Percentiles rank a stretch among this genome's conserved stretches.
Conservation (phyloP, 2,329 filamentous ascomycete genomes). For the Fusarium chlamydosporum region DNA sequence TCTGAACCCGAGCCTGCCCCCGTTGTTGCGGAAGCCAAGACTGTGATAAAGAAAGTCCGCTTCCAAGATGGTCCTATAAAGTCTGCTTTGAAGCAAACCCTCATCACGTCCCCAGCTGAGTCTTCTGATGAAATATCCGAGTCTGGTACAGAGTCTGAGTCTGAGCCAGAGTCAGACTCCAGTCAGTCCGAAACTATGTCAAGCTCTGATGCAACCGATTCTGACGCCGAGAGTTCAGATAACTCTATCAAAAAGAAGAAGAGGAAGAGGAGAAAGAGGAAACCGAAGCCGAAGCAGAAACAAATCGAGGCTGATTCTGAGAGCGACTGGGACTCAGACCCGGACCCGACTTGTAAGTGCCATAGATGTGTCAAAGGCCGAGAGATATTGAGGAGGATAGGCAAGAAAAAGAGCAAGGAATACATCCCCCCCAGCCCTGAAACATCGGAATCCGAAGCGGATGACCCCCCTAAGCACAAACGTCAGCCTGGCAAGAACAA, state of each 20-base stretch:
- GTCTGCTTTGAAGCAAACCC: slow-evolving; percentile 46
- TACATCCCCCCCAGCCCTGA: slow-evolving; percentile 19
- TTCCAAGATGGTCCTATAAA: slow-evolving; percentile 55
- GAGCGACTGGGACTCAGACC: slow-evolving; percentile 53
- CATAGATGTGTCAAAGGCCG: slow-evolving; percentile 45
- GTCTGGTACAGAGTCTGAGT: slow-evolving; percentile 34
- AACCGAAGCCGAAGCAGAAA: slow-evolving; percentile 18
- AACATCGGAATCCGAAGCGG: slow-evolving; percentile 45
- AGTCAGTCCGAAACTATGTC: slow-evolving; percentile 39
- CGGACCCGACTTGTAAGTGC: slow-evolving; percentile 54
- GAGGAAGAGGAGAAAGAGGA: slow-evolving; percentile 42
- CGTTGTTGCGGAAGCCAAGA: slow-evolving; percentile 14
- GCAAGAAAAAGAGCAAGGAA: slow-evolving; percentile 39
- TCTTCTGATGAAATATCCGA: slow-evolving; percentile 46
- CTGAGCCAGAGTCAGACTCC: slow-evolving; percentile 39
- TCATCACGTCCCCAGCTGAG: slow-evolving; percentile 32
- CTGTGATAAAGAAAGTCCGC: slow-evolving; percentile 60
- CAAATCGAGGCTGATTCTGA: slow-evolving; percentile 37
- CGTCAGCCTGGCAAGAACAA: slow-evolving; percentile 41
- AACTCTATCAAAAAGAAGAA: slow-evolving; percentile 20
- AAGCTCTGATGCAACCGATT: slow-evolving; percentile 37
- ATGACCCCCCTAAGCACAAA: slow-evolving; percentile 36
- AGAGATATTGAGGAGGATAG: slow-evolving; percentile 42
- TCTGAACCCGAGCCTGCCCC: neutral
- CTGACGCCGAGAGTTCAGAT: slow-evolving; percentile 42